Evolutionary conservation across 768 basidiomycete species (phyloP), one percentile per base, ranked within the genome.

Genomic region (Tricholomella constricta): DNA sequence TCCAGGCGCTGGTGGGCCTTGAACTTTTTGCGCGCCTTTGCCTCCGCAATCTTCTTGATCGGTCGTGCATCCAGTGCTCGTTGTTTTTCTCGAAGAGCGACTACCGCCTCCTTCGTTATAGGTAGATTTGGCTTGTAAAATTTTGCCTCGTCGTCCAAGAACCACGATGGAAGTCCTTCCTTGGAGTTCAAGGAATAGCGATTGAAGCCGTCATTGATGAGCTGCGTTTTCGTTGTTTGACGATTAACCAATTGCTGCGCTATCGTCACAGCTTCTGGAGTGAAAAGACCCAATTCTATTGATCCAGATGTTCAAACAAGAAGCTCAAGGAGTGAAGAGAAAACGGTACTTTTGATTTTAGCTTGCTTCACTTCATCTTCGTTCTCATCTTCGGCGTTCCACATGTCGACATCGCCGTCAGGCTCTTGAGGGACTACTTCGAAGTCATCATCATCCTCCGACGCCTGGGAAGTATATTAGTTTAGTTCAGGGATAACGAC

Each of bases 31-130:
- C 97, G 83, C 25, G 93, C 94, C 70, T 98, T 98, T 12, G 97
- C 97, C 72, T 98, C 97, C 8, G 96, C 97, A 6, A 98, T 83
- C 78, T 99, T 99, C 76, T 97, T 98, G 74, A 99, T 98, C 15
- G 97, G 97, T 22, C 97, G 85, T 1, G 96, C 94, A 66, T 99
- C 94, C 44, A 99, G 77, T 12, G 94, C 91, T 11, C 96, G 88
- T 71, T 95, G 91, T 70, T 91, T 93, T 19, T 89, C 91, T 26
- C 90, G 85, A 26, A 99, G 78, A 9, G 84, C 86, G 44, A 80
- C 79, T 51, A 98, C 78, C 9, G 97, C 97, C 68, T 98, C 97
- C 69, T 96, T 98, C 0, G 95, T 98, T 50, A 98, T 79, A n/a
- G 97, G 97, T 41, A 98, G 78, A 68, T 98, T 98, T 46, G 91